Conservation (phyloP, 2,329 filamentous ascomycete genomes). For the Sarocladium brachiariae region DNA sequence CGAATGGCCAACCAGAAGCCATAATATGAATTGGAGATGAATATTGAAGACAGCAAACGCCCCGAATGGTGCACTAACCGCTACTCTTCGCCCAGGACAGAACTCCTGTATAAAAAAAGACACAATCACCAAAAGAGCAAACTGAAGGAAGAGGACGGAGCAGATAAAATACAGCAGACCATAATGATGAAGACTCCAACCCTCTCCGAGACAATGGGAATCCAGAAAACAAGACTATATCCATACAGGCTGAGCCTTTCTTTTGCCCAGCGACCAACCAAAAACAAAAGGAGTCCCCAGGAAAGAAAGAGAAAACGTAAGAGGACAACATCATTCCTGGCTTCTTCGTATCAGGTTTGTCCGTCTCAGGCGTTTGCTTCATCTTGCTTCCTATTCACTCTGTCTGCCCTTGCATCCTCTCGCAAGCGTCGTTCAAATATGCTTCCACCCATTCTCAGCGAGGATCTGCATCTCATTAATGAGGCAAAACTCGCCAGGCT, state of each 20-base stretch:
- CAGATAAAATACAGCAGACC: background rate
- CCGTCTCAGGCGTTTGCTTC: background rate
- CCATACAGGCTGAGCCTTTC: background rate
- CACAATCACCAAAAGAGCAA: no score
- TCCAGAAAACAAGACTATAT: background rate
- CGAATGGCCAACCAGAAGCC: no score
- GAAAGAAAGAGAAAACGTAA: no score
- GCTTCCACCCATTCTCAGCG: conserved; percentile 50
- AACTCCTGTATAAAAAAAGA: no score
- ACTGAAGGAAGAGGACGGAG: background rate
- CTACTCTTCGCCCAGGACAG: background rate
- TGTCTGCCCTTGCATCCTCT: background rate
- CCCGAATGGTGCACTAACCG: background rate
- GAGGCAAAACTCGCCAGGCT: conserved; percentile 44
- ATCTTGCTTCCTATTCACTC: background rate
- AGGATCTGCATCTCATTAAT: conserved; percentile 58
- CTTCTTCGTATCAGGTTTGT: background rate
- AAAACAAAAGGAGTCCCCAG: background rate
- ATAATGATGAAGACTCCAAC: background rate
- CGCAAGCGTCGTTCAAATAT: conserved; percentile 32
- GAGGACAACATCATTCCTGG: no score
- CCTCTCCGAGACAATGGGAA: background rate
- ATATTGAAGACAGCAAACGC: background rate
- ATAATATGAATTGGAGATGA: no score
- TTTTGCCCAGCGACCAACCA: background rate